Conservation (phyloP, 768 basidiomycete species). For the Mycena leptocephala region DNA sequence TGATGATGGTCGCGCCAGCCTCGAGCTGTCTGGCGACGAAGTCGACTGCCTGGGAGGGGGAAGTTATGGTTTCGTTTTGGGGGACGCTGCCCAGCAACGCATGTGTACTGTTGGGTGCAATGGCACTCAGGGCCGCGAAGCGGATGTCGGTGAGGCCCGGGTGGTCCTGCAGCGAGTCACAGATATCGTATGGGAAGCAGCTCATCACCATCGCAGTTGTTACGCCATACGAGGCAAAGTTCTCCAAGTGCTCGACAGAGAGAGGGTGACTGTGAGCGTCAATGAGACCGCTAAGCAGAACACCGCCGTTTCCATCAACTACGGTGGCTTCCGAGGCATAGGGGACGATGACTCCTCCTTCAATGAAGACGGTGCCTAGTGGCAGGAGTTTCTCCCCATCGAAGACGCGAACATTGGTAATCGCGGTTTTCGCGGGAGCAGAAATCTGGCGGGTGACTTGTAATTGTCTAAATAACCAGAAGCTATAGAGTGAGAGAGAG, state of each 20-base stretch:
- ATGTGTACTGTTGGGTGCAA: slow-evolving; percentile 7
- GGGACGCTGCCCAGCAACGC: neutral
- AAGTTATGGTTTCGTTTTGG: slow-evolving; percentile 8
- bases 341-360: slow-evolving; percentile 2
- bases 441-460: neutral
- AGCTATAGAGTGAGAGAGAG: neutral
- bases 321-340: neutral
- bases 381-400: slow-evolving; percentile 18
- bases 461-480: neutral
- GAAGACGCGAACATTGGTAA: slow-evolving; percentile 29
- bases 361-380: neutral
- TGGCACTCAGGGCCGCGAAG: slow-evolving; percentile 5
- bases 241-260: slow-evolving; percentile 5
- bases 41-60: slow-evolving; percentile 1
- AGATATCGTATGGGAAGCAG: slow-evolving; percentile 13
- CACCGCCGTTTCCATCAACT: slow-evolving; percentile 17
- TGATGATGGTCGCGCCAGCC: slow-evolving; percentile 15
- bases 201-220: slow-evolving; percentile 12
- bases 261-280: slow-evolving; percentile 23
- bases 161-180: slow-evolving; percentile 12
- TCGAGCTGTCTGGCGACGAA: slow-evolving; percentile 13
- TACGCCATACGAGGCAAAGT: slow-evolving; percentile 24
- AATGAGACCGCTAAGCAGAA: slow-evolving; percentile 26
- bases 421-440: neutral
- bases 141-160: slow-evolving; percentile 11